A percentile compares a stretch with the other conserved stretches of the same genome.
Evolutionary conservation across 768 basidiomycete species (phyloP).

Genomic region (Saitozyma sp.): DNA sequence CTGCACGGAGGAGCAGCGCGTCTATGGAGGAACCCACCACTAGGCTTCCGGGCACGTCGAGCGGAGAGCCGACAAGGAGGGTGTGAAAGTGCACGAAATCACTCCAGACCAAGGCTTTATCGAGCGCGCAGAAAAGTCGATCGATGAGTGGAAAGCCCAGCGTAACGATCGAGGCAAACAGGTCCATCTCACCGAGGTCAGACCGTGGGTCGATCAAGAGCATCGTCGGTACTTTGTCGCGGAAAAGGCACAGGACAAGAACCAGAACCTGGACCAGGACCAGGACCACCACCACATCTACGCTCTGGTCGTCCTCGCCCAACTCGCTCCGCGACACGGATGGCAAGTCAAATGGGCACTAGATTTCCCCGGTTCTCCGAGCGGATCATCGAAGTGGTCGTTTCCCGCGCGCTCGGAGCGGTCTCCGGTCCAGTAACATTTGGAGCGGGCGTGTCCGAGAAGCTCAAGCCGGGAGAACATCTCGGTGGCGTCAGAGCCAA

Average conservation of each 20-base stretch:
- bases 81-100: constrained; percentile 55
- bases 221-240: constrained; percentile 66
- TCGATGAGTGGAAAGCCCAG: constrained; percentile 60
- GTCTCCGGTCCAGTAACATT: constrained; percentile 55
- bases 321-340: constrained; percentile 55
- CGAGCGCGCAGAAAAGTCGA: constrained; percentile 59
- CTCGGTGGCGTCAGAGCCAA: constrained; percentile 51
- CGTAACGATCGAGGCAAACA: constrained; percentile 60
- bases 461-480: constrained; percentile 49
- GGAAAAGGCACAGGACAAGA: constrained; percentile 53
- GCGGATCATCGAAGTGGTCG: constrained; percentile 61
- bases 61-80: constrained; percentile 26
- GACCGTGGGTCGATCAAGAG: constrained; percentile 62
- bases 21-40: constrained; percentile 54
- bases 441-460: constrained; percentile 54
- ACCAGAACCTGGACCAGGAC: constrained; percentile 12
- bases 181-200: constrained; percentile 58
- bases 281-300: constrained; percentile 50
- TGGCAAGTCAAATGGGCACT: constrained; percentile 63
- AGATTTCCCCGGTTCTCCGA: constrained; percentile 61
- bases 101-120: constrained; percentile 57
- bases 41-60: constrained; percentile 53
- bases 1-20: constrained; percentile 66
- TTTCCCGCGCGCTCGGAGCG: constrained; percentile 57
- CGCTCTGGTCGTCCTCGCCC: constrained; percentile 60